Evolutionary conservation across 2,329 filamentous ascomycete genomes (phyloP).

Genomic region (Venturia carpophila): DNA sequence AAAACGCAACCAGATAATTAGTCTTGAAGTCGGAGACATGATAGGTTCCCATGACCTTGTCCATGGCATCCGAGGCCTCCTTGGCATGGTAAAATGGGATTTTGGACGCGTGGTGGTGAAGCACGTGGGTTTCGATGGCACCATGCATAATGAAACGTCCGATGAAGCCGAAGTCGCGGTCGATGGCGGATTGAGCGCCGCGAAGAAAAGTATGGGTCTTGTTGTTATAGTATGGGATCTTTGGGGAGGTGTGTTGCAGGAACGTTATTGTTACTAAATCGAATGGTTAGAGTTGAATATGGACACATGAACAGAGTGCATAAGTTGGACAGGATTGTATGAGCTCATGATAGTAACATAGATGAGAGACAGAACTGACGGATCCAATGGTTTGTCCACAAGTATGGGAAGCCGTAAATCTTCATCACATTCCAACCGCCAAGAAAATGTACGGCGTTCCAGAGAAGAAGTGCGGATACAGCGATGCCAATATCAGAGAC

Average conservation of each 20-base stretch:
- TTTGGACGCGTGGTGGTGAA: conserved; percentile 55
- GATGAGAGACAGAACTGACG: conserved; percentile 36
- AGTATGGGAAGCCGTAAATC: conserved; percentile 56
- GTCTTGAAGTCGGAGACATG: conserved; percentile 12
- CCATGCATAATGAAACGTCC: conserved; percentile 59
- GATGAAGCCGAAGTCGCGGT: conserved; percentile 57
- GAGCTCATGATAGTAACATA: background rate
- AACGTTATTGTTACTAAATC: conserved; percentile 62
- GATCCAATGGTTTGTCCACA: conserved; percentile 66
- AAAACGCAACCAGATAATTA: conserved; percentile 2
- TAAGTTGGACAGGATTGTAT: background rate
- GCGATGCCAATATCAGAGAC: conserved; percentile 55
- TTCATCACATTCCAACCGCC: conserved; percentile 50
- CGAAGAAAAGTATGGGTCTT: conserved; percentile 55
- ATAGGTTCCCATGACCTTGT: conserved; percentile 35
- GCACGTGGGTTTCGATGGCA: conserved; percentile 57
- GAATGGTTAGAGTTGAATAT: conserved; percentile 5
- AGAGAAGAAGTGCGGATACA: conserved; percentile 45
- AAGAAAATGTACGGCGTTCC: conserved; percentile 45
- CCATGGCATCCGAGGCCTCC: conserved; percentile 34
- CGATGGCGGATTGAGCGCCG: conserved; percentile 55
- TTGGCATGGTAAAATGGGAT: conserved; percentile 56
- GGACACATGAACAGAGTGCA: background rate
- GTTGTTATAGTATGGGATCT: conserved; percentile 51
- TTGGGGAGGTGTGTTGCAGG: conserved; percentile 60